These are phyloP conservation scores for Calonectria leucothoes DNA, from an alignment of 2,329 filamentous ascomycete species.

Conservation along the genomic window DNA sequence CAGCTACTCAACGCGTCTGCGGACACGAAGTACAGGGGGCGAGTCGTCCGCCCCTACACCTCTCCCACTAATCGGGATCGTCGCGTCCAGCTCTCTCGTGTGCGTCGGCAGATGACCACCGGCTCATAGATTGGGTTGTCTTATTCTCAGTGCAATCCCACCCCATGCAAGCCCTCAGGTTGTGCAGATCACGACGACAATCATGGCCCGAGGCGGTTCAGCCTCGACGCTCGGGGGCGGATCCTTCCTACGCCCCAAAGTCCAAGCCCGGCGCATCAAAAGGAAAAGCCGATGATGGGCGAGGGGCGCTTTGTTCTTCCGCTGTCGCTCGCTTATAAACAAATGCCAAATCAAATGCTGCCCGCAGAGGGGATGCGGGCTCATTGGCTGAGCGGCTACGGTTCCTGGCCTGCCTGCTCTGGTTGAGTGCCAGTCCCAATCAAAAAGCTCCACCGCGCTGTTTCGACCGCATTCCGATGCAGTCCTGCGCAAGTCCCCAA, in stretches of 20 bases:
- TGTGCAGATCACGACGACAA: neutral
- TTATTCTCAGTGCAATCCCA: neutral
- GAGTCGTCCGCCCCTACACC: neutral
- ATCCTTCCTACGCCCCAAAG: neutral
- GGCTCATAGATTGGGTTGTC: neutral
- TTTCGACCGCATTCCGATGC: constrained; percentile 23
- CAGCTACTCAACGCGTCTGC: neutral
- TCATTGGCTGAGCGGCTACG: constrained; percentile 18
- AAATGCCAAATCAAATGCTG: constrained; percentile 8
- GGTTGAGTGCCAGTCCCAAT: constrained; percentile 21
- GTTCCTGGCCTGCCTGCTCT: neutral
- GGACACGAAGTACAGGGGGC: neutral
- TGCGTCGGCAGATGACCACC: neutral
- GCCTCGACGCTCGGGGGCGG: neutral
- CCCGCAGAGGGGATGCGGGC: neutral
- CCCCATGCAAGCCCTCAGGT: neutral
- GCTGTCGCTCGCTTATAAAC: constrained; percentile 6
- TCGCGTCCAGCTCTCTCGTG: neutral
- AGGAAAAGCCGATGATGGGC: neutral
- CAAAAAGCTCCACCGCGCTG: neutral
- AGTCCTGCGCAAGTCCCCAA: constrained; percentile 19
- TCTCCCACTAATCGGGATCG: neutral
- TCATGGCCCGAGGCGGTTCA: neutral
- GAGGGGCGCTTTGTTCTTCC: neutral
- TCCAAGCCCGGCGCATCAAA: neutral